Conservation (phyloP, 306 rosid genomes). For the Rubus idaeus region DNA sequence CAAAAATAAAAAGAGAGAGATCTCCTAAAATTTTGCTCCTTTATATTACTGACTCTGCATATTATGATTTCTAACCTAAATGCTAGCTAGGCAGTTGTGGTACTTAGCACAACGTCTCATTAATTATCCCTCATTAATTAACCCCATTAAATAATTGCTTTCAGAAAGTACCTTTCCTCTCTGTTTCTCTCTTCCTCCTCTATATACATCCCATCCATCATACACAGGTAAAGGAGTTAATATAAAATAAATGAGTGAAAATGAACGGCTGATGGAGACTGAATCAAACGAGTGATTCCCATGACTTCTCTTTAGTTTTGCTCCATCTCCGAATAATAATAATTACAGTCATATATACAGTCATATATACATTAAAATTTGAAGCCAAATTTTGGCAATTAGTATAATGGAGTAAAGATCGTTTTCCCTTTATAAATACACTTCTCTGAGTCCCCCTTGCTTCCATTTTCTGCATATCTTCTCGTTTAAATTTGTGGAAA, state of each 20-base stretch:
- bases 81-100: constrained; percentile 3
- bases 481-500: constrained; percentile 38
- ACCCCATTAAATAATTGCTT: constrained; percentile 48
- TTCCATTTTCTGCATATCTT: constrained; percentile 57
- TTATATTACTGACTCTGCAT: neutral
- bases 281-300: constrained; percentile 32
- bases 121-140: too few relatives aligned
- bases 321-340: constrained; percentile 31
- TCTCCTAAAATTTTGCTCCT: neutral
- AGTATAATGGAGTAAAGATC: constrained; percentile 48
- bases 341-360: neutral
- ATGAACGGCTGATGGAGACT: constrained; percentile 27
- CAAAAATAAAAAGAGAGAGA: neutral
- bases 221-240: constrained; percentile 14
- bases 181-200: constrained; percentile 22
- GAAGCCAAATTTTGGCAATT: constrained; percentile 37
- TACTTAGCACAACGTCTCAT: constrained; percentile 48
- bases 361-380: neutral
- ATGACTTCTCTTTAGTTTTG: constrained; percentile 24
- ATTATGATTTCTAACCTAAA: constrained; percentile 12
- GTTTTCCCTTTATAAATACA: constrained; percentile 65
- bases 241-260: neutral
- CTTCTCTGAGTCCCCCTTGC: constrained; percentile 46
- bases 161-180: constrained; percentile 41
- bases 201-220: constrained; percentile 20